A percentile compares a stretch with the other conserved stretches of the same genome.
Conservation (phyloP, 2,329 filamentous ascomycete species). For the Hypoxylon sp. region DNA sequence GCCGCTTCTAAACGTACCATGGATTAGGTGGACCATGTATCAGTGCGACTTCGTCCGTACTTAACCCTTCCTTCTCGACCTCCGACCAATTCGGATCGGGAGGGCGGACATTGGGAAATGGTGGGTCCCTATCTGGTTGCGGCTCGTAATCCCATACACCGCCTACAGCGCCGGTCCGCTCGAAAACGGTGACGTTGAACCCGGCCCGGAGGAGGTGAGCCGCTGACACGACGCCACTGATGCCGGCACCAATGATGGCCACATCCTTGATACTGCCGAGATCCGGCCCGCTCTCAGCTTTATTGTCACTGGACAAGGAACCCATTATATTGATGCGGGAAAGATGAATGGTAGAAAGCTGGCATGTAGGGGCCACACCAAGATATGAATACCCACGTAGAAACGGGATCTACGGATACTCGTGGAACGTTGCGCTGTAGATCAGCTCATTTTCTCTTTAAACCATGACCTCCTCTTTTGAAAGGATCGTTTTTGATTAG, state of each 20-base stretch:
- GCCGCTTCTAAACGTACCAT: conserved; percentile 54
- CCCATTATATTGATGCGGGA: conserved; percentile 33
- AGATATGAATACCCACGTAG: conserved; percentile 31
- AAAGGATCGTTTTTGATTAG: conserved; percentile 32
- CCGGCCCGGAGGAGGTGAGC: conserved; percentile 76
- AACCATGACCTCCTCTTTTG: conserved; percentile 17
- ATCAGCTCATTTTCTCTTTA: conserved; percentile 11
- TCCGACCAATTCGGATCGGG: conserved; percentile 47
- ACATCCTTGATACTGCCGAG: conserved; percentile 57
- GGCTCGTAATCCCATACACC: conserved; percentile 78
- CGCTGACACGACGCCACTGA: conserved; percentile 73
- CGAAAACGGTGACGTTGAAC: conserved; percentile 71
- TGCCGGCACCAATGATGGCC: conserved; percentile 76
- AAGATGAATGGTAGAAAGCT: neutral
- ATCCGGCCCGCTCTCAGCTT: conserved; percentile 8
- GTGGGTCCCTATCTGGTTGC: conserved; percentile 60
- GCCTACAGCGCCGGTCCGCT: conserved; percentile 71
- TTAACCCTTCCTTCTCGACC: conserved; percentile 46
- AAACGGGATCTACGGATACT: conserved; percentile 10
- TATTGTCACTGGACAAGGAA: conserved; percentile 29
- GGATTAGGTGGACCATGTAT: conserved; percentile 67
- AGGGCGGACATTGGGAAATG: conserved; percentile 51
- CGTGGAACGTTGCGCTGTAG: conserved; percentile 5
- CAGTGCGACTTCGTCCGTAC: conserved; percentile 51
- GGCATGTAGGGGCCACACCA: conserved; percentile 7